These are phyloP conservation scores for Vickermania spadyakhi DNA, from an alignment of 208 protist genomes.

Conservation along the genomic window DNA sequence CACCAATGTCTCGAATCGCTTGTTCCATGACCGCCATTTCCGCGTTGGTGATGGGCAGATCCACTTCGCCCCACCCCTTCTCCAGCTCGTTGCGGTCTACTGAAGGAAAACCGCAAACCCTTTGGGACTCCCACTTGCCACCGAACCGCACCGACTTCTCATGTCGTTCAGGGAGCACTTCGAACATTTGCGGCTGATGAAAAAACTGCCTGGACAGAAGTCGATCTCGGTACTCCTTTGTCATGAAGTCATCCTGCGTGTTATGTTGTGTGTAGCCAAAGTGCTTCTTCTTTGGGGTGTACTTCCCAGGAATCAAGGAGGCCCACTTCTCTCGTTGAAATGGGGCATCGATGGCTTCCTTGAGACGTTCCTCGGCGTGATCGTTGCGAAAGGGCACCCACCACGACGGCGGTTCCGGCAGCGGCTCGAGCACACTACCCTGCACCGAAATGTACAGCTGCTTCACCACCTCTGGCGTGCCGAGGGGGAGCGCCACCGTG, in stretches of 20 bases:
- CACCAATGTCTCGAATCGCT: slow-evolving; percentile 84
- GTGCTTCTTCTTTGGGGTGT: slow-evolving; percentile 78
- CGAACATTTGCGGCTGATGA: slow-evolving; percentile 75
- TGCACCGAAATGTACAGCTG: slow-evolving; percentile 16
- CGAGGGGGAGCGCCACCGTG: slow-evolving; percentile 63
- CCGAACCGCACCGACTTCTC: slow-evolving; percentile 60
- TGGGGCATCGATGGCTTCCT: slow-evolving; percentile 57
- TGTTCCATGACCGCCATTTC: slow-evolving; percentile 82
- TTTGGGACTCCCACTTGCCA: slow-evolving; percentile 76
- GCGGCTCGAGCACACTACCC: slow-evolving; percentile 5
- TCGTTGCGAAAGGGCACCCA: slow-evolving; percentile 88
- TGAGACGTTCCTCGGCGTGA: slow-evolving; percentile 68
- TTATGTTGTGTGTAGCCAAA: slow-evolving; percentile 87
- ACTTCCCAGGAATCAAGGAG: slow-evolving; percentile 67
- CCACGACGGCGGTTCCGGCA: slow-evolving; percentile 82
- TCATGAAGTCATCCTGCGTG: slow-evolving; percentile 84
- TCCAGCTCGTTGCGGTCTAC: slow-evolving; percentile 86
- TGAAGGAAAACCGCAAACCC: slow-evolving; percentile 61
- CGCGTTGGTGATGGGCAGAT: slow-evolving; percentile 34
- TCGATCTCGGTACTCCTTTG: slow-evolving; percentile 86
- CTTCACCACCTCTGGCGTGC: slow-evolving; percentile 27
- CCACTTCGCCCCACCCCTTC: slow-evolving; percentile 61
- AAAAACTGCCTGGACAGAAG: slow-evolving; percentile 80
- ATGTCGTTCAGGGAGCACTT: slow-evolving; percentile 65
- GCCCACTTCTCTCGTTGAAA: slow-evolving; percentile 72